Evolutionary conservation across 2,329 filamentous ascomycete species (phyloP).

Genomic region (Phialocephala sp.): DNA sequence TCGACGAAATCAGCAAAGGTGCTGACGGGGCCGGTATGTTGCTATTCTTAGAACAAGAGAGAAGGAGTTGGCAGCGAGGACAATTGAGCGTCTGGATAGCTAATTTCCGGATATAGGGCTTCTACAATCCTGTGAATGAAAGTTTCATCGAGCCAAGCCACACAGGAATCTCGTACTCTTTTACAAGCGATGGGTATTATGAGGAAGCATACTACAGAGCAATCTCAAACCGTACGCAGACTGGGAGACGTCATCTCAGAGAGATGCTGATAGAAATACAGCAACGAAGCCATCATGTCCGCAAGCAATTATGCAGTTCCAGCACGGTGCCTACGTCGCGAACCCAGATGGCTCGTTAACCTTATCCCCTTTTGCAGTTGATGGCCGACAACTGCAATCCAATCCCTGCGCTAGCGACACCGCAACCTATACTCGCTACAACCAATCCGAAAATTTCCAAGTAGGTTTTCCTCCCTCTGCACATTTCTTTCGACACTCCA

Average conservation of each 20-base stretch:
- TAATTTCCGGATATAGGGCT: conserved; percentile 54
- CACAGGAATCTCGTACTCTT: conserved; percentile 77
- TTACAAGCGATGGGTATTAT: conserved; percentile 69
- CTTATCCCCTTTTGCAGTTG: conserved; percentile 65
- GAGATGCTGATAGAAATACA: conserved; percentile 42
- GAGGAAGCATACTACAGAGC: conserved; percentile 75
- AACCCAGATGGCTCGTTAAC: conserved; percentile 62
- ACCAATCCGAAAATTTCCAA: conserved; percentile 66
- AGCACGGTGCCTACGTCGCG: conserved; percentile 68
- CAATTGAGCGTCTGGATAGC: conserved; percentile 18
- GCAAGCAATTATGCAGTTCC: conserved; percentile 72
- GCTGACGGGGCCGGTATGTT: conserved; percentile 69
- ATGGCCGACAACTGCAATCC: conserved; percentile 71
- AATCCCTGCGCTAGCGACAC: conserved; percentile 62
- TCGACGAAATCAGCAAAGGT: conserved; percentile 72
- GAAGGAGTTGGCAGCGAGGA: conserved; percentile 25
- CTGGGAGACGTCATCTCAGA: not conserved
- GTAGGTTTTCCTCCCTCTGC: conserved; percentile 46
- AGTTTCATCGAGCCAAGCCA: conserved; percentile 67
- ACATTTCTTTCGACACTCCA: not conserved
- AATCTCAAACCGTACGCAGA: conserved; percentile 66
- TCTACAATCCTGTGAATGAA: conserved; percentile 72
- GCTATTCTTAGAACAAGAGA: conserved; percentile 36
- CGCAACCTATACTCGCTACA: conserved; percentile 68
- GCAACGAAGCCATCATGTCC: conserved; percentile 66